Base-by-base conservation (phyloP, 225 moss, liverwort and hornwort genomes). In the Marchantia polymorpha region DNA sequence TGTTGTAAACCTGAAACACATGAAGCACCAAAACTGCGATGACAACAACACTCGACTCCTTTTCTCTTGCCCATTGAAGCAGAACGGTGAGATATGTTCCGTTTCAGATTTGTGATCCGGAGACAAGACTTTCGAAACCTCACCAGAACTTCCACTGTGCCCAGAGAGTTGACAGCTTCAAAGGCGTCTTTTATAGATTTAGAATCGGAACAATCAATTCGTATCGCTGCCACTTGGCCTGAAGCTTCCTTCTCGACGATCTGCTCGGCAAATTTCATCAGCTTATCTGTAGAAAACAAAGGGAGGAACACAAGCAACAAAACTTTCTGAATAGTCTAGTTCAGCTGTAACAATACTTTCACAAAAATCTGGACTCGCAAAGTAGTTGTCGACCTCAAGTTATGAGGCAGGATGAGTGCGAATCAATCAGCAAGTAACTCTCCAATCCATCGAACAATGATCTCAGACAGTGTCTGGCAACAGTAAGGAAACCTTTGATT, bases 161-260 rank as follows among this genome's bases (percentile, higher is more conserved):
- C 91, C 26, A 93, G 83, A 47, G 93, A 91, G 81, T 93, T 91
- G 69, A 93, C 93, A 72, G 90, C 93, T 80, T 90, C 93, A 39
- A 91, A 93, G 25, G 93, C 93, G 61, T 90, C 90, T 76, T 93
- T 88, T n/a, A 93, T 86, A 49, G 93, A 93, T 79, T 87, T 91
- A 12, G 91, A 54, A 46, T 93, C 90, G 3, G 90, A 80, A 81
- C 93, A 93, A 79, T 93, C 93, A 54, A 93, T 81, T 48, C 80
- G 84, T 79, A 93, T 93, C 10, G 91, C 90, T 72, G 86, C 89
- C 17, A 93, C 93, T 85, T 91, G 91, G 49, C 87, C 91, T 75
- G 86, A 80, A 25, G 78, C 81, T 71, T 90, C 91, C 77, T 90
- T 89, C 47, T 89, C 90, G 78, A 93, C 90, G 49, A 93, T 90